These are phyloP conservation scores for Glycine soja DNA, from an alignment of 306 rosid genomes.

Conservation along the genomic window DNA sequence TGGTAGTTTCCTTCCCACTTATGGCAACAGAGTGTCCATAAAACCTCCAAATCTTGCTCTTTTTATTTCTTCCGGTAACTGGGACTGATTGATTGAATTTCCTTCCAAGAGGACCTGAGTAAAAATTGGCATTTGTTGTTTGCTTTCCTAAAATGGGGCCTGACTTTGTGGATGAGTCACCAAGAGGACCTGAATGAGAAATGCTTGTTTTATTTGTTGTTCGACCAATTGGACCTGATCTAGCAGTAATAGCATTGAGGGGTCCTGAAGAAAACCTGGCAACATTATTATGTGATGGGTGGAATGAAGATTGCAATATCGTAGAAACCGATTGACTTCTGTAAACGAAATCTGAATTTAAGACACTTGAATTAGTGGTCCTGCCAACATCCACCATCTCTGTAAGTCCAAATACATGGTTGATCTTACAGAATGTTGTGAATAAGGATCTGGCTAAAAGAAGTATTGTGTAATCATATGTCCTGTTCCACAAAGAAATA, in stretches of 20 bases:
- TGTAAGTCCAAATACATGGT: conserved; percentile 77
- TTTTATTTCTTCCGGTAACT: conserved; percentile 59
- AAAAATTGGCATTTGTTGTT: conserved; percentile 57
- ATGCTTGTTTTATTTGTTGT: conserved; percentile 53
- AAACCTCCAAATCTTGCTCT: conserved; percentile 71
- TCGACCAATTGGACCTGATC: conserved; percentile 63
- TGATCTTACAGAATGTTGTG: conserved; percentile 77
- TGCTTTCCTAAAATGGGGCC: conserved; percentile 66
- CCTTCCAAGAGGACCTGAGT: conserved; percentile 83
- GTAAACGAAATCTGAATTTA: conserved; percentile 64
- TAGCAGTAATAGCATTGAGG: conserved; percentile 58
- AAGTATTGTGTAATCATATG: conserved; percentile 79
- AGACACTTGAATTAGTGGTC: conserved; percentile 56
- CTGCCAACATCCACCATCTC: conserved; percentile 59
- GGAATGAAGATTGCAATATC: conserved; percentile 69
- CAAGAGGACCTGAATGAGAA: conserved; percentile 86
- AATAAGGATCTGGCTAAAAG: conserved; percentile 84
- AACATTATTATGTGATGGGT: conserved; percentile 55
- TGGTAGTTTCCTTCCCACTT: conserved; percentile 63
- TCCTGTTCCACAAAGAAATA: conserved; percentile 85
- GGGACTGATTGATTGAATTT: conserved; percentile 63
- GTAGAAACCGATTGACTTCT: conserved; percentile 86
- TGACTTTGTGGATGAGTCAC: conserved; percentile 64
- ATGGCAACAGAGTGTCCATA: conserved; percentile 49
- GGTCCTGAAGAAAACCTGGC: conserved; percentile 93